Base-by-base conservation (phyloP, 169 alveolate genomes). In the Blepharisma undulans region DNA sequence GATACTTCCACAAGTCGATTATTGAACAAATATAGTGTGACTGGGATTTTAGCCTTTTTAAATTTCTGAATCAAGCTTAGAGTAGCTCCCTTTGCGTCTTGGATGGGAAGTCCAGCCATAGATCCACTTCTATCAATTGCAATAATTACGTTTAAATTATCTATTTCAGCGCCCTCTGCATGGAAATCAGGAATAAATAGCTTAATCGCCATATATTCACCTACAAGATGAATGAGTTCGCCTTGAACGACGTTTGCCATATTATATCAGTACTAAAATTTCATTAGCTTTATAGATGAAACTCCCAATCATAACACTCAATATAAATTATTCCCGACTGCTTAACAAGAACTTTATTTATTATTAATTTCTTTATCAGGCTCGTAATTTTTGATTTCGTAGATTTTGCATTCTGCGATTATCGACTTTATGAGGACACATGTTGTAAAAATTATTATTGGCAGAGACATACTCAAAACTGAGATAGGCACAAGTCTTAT, bases 101-200 rank as follows among this genome's bases (percentile, higher is more conserved):
- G 34, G 7, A 84, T 84, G 2, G 89, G 89, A 34, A 19, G 27
- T 36, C 89, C 89, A 84, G 79, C 22, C 89, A 84, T 84, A 32
- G 89, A 84, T 36, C 89, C 89, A 84, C 89, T 84, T 60, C 77
- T 84, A 30, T 84, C 89, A 22, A 84, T 25, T 6, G 89, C 89
- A 36, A 84, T 32, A 22, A 84, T 84, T 84, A 76, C 89, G 27
- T 61, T 21, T n/a, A 84, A 76, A n/a, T 32, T 27, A n/a, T 32
- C 87, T 74, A 29, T 74, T 29, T 79, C n/a, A 32, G 25, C 87
- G 8, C 61, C 29, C 27, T 10, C 87, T 2, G 2, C 87, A 7
- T 4, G 21, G 8, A 79, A 21, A 4, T 79, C 61, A 30, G 87
- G 87, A 25, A 79, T 25, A 22, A 25, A 25, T 4, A 79, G 34